Conservation (phyloP, 106 monocot genomes). For the Dioscorea alata region DNA sequence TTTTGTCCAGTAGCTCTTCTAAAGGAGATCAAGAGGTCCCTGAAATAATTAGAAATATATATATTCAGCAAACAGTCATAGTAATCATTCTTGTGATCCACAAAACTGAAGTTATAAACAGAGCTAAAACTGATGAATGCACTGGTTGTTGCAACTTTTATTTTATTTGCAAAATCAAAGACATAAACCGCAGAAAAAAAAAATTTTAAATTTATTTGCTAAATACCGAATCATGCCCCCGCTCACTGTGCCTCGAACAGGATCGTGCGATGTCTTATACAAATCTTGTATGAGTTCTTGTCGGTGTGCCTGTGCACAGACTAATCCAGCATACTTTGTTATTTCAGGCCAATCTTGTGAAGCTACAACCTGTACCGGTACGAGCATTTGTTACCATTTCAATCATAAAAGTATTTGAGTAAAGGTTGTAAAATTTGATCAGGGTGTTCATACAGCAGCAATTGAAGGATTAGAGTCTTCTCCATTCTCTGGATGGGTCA, state of each 20-base stretch:
- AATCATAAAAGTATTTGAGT: neutral
- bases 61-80: too few relatives aligned
- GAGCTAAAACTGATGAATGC: too few relatives aligned
- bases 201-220: too few relatives aligned
- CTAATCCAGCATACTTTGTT: slow-evolving; percentile 35
- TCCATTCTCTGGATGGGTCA: slow-evolving; percentile 54
- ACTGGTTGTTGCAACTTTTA: too few relatives aligned
- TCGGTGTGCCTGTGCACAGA: slow-evolving; percentile 37
- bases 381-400: neutral
- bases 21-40: slow-evolving; percentile 24
- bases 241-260: slow-evolving; percentile 25
- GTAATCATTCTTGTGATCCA: too few relatives aligned
- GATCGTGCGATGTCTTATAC: slow-evolving; percentile 42
- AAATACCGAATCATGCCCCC: slow-evolving; percentile 42
- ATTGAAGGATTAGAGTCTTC: slow-evolving; percentile 44
- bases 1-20: slow-evolving; percentile 26
- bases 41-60: neutral
- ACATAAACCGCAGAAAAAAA: too few relatives aligned
- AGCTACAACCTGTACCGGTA: slow-evolving; percentile 28
- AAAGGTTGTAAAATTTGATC: neutral
- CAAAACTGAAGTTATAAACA: too few relatives aligned
- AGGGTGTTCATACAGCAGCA: slow-evolving; percentile 30
- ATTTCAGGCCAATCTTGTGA: slow-evolving; percentile 44
- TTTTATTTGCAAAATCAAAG: too few relatives aligned
- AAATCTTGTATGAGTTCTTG: slow-evolving; percentile 46